phyloP scores from a whole-genome alignment of 129 eudicot genomes.

The Centrapalus pauciflorus region DNA sequence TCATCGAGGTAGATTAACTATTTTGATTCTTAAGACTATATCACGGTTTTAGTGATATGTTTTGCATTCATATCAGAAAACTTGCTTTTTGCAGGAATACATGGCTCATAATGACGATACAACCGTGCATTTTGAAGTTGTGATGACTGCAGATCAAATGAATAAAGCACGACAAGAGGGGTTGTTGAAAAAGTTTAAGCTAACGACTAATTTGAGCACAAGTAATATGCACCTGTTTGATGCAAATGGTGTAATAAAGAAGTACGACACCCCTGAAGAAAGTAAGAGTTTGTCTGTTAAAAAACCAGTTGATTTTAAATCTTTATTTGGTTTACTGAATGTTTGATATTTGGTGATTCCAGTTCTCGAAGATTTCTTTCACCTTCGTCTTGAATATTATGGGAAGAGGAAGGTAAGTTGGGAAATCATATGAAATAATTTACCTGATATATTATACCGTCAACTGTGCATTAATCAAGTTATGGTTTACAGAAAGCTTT shows the following conservation, averaged over 20 bases:
- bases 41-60: neutral
- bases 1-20: conserved; percentile 48
- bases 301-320: neutral
- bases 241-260: conserved; percentile 66
- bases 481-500: conserved; percentile 40
- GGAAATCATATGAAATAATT: neutral
- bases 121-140: conserved; percentile 50
- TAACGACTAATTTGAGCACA: conserved; percentile 67
- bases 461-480: neutral
- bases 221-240: conserved; percentile 95
- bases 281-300: conserved; percentile 36
- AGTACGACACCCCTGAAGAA: conserved; percentile 82
- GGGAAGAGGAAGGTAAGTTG: conserved; percentile 63
- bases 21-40: neutral
- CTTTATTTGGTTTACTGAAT: neutral
- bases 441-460: too few relatives aligned
- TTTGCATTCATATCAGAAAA: neutral
- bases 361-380: conserved; percentile 85
- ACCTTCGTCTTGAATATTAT: conserved; percentile 61
- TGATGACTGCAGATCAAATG: conserved; percentile 47
- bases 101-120: conserved; percentile 54
- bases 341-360: conserved; percentile 16
- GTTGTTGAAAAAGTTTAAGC: conserved; percentile 68
- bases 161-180: conserved; percentile 73
- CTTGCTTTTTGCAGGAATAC: conserved; percentile 45